phyloP scores from a whole-genome alignment of 768 basidiomycete genomes.

The Coprinellus aureogranulatus region DNA sequence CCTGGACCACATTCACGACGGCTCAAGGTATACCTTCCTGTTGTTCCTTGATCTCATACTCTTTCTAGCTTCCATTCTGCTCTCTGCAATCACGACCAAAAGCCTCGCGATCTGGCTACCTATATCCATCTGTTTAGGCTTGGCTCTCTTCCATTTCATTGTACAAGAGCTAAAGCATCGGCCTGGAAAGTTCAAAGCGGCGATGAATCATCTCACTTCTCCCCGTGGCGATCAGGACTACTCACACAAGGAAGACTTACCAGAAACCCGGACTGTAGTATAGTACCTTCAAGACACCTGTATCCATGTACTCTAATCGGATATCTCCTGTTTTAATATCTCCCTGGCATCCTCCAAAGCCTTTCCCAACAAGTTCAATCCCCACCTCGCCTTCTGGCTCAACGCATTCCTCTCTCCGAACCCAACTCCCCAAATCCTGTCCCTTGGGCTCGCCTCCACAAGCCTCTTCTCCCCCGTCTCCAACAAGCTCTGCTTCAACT shows the following conservation, averaged over 20 bases:
- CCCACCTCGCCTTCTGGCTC: conserved; percentile 44
- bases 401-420: conserved; percentile 50
- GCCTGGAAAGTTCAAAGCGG: neutral
- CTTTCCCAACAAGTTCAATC: conserved; percentile 54
- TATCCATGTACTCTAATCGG: too few relatives aligned
- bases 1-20: neutral
- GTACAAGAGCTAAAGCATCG: neutral
- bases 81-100: neutral
- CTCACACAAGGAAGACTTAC: too few relatives aligned
- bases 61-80: neutral
- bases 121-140: neutral
- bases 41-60: neutral
- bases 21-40: neutral
- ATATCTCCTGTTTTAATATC: conserved; percentile 26
- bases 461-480: conserved; percentile 46
- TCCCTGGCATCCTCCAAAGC: conserved; percentile 43
- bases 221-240: too few relatives aligned
- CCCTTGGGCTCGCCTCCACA: conserved; percentile 59
- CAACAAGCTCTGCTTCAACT: conserved; percentile 38
- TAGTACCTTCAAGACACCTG: too few relatives aligned
- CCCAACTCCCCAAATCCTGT: conserved; percentile 66
- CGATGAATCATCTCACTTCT: neutral
- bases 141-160: too few relatives aligned
- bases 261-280: too few relatives aligned
- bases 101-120: neutral